Percentiles rank a stretch among this genome's conserved stretches.
phyloP scores from a whole-genome alignment of 2,329 filamentous ascomycete species.

The Allantophomopsis cytisporea region DNA sequence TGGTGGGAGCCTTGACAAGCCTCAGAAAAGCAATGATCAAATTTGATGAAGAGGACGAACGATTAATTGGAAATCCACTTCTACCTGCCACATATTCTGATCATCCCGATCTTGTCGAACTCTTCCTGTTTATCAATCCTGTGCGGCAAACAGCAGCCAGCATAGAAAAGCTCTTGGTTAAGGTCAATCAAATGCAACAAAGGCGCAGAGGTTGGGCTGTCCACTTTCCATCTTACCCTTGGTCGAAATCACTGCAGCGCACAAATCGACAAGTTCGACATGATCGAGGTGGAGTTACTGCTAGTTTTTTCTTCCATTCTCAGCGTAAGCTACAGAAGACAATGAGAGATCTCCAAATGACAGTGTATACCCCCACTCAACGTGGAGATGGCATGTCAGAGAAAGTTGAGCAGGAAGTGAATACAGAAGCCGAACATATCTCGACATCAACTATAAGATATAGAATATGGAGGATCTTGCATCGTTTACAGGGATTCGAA shows the following conservation, averaged over 20 bases:
- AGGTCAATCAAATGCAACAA: constrained; percentile 33
- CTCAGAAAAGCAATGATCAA: constrained; percentile 27
- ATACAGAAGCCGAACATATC: constrained; percentile 21
- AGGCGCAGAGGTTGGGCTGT: constrained; percentile 24
- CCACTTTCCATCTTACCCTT: constrained; percentile 37
- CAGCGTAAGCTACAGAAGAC: constrained; percentile 15
- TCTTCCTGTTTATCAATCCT: constrained; percentile 41
- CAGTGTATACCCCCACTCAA: constrained; percentile 18
- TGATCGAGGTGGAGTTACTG: constrained; percentile 42
- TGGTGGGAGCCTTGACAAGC: constrained; percentile 22
- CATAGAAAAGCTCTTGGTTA: constrained; percentile 30
- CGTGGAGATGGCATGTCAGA: constrained; percentile 19
- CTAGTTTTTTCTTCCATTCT: constrained; percentile 27
- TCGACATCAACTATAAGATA: constrained; percentile 27
- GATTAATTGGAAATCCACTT: constrained; percentile 28
- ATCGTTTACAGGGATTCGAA: constrained; percentile 42
- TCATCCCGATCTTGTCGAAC: constrained; percentile 33
- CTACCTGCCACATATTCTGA: constrained; percentile 30
- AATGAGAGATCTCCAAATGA: constrained; percentile 19
- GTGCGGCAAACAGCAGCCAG: constrained; percentile 35
- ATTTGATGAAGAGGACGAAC: constrained; percentile 33
- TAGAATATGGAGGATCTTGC: constrained; percentile 32
- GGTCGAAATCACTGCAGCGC: constrained; percentile 36
- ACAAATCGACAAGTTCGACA: constrained; percentile 43
- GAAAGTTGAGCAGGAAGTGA: constrained; percentile 23